These are phyloP conservation scores for Tieghemiomyces parasiticus DNA, from an alignment of 192 early-diverging fungal genomes.

Conservation along the genomic window DNA sequence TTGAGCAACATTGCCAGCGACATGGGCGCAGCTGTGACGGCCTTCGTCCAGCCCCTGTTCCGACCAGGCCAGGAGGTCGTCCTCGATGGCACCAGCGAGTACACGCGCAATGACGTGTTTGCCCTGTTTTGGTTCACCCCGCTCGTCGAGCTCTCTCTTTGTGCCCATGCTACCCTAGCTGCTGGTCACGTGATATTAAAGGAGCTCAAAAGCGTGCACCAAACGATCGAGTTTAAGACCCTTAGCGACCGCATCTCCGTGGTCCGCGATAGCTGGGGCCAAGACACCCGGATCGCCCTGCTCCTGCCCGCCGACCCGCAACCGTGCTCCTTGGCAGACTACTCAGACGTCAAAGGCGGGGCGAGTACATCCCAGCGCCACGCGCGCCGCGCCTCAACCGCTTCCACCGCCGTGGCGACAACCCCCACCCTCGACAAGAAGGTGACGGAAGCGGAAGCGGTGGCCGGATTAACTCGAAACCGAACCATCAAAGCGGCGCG, in stretches of 20 bases:
- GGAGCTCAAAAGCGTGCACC: not conserved
- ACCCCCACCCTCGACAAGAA: too few relatives aligned
- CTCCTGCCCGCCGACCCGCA: not conserved
- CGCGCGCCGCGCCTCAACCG: too few relatives aligned
- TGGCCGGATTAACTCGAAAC: too few relatives aligned
- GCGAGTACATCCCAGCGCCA: too few relatives aligned
- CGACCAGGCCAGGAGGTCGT: not conserved
- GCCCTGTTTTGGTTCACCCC: not conserved
- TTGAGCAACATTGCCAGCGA: not conserved
- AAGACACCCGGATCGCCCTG: not conserved
- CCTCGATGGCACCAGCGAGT: not conserved
- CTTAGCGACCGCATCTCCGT: not conserved
- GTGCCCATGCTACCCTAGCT: not conserved
- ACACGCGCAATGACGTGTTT: not conserved
- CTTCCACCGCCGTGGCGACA: too few relatives aligned
- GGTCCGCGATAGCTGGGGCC: not conserved
- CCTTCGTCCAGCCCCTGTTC: not conserved
- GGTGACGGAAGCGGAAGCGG: too few relatives aligned
- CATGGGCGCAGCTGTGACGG: not conserved
- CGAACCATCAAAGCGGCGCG: too few relatives aligned
- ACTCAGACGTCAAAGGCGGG: too few relatives aligned
- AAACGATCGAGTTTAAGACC: not conserved
- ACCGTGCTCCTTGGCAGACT: too few relatives aligned
- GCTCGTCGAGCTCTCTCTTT: not conserved
- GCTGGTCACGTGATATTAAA: not conserved